A percentile compares a stretch with the other conserved stretches of the same genome.
Conservation (phyloP, 2,329 filamentous ascomycete species). For the Grosmannia huntii region DNA sequence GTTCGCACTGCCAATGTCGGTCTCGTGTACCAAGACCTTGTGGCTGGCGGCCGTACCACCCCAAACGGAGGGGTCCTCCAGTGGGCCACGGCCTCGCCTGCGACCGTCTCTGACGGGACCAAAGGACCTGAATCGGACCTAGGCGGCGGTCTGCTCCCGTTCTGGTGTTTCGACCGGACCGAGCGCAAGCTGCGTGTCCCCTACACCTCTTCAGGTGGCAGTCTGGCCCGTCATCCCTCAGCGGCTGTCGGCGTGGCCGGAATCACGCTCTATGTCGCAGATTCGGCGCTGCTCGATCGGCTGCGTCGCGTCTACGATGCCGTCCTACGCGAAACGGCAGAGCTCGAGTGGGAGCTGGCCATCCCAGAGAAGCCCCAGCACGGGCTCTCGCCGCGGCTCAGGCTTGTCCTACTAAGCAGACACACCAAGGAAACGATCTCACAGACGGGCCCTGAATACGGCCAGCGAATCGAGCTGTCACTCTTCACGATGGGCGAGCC, state of each 20-base stretch:
- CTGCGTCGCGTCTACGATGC: conserved; percentile 19
- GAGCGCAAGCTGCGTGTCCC: conserved; percentile 43
- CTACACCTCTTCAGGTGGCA: conserved; percentile 16
- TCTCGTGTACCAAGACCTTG: conserved; percentile 34
- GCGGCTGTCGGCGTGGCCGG: conserved; percentile 36
- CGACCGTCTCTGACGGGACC: conserved; percentile 14
- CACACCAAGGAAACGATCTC: not conserved
- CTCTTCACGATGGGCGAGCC: conserved; percentile 6
- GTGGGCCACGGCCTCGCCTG: conserved; percentile 39
- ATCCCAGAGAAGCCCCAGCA: not conserved
- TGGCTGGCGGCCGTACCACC: conserved; percentile 37
- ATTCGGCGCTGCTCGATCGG: conserved; percentile 10
- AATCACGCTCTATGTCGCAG: conserved; percentile 24
- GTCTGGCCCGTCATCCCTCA: conserved; percentile 32
- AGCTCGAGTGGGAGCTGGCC: conserved; percentile 4
- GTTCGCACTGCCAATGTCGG: conserved; percentile 21
- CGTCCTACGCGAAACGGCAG: conserved; percentile 6
- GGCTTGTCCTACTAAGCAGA: not conserved
- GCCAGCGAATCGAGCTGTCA: conserved; percentile 5
- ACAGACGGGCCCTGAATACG: not conserved
- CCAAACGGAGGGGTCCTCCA: conserved; percentile 43
- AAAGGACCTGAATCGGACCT: conserved; percentile 5
- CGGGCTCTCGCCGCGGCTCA: not conserved
- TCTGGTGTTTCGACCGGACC: conserved; percentile 55
- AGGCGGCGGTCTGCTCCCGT: conserved; percentile 41